These are phyloP conservation scores for Trichoderma asperelloides DNA, from an alignment of 495 filamentous ascomycete genomes.

Conservation along the genomic window DNA sequence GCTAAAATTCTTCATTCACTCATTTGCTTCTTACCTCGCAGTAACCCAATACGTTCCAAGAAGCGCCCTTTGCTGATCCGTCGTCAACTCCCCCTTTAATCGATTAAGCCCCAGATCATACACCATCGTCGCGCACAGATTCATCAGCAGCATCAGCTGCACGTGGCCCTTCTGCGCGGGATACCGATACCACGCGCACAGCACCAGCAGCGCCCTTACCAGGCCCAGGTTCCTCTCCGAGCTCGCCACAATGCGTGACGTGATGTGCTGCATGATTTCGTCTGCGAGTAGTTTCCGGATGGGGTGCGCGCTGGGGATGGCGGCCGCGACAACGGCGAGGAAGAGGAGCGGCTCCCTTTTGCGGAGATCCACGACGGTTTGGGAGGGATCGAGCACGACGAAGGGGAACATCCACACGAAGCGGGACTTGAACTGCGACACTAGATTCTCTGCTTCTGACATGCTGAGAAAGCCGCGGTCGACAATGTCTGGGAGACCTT, in stretches of 20 bases:
- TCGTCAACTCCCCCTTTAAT: not conserved
- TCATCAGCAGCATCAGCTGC: not conserved
- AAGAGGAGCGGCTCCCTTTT: slow-evolving; percentile 2
- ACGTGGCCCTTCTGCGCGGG: not conserved
- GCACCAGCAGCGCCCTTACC: not conserved
- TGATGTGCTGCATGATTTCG: slow-evolving; percentile 5
- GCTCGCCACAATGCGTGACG: not conserved
- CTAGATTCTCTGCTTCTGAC: not conserved
- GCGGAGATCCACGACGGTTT: not conserved
- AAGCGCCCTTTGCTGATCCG: not conserved
- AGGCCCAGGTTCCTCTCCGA: slow-evolving; percentile 1
- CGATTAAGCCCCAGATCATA: not conserved
- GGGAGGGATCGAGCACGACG: not conserved
- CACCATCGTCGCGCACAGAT: not conserved
- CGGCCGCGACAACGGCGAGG: not conserved
- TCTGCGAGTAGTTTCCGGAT: not conserved
- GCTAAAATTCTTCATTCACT: not conserved
- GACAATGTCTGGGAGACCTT: slow-evolving; percentile 5
- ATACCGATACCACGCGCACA: slow-evolving; percentile 6
- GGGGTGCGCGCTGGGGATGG: not conserved
- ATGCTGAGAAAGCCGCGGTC: slow-evolving; percentile 1
- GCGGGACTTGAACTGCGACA: not conserved
- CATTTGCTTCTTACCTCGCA: not conserved
- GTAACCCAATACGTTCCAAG: slow-evolving; percentile 6
- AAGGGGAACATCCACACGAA: slow-evolving; percentile 2